These are phyloP conservation scores for Colletotrichum sp. DNA, from an alignment of 2,329 filamentous ascomycete genomes.

Conservation along the genomic window DNA sequence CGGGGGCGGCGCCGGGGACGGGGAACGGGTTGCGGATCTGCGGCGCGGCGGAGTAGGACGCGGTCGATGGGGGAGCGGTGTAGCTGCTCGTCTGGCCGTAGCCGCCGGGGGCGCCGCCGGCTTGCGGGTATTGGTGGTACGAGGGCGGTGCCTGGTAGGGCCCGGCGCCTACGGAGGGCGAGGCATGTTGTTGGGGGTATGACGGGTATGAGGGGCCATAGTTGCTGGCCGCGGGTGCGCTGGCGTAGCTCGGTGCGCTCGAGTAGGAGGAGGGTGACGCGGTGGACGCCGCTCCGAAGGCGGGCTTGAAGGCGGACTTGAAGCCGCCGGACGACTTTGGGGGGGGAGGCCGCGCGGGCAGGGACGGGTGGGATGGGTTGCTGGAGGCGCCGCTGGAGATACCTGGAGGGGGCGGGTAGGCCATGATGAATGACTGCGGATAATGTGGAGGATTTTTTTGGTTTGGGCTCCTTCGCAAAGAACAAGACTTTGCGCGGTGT, in stretches of 20 bases:
- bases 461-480: neutral
- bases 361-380: constrained; percentile 59
- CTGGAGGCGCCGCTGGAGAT: constrained; percentile 49
- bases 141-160: constrained; percentile 23
- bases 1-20: constrained; percentile 52
- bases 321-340: constrained; percentile 49
- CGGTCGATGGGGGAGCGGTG: constrained; percentile 27
- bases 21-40: constrained; percentile 85
- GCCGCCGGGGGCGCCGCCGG: constrained; percentile 27
- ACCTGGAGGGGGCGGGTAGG: constrained; percentile 87
- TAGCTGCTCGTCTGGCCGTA: constrained; percentile 35
- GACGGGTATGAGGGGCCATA: constrained; percentile 51
- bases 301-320: constrained; percentile 54
- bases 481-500: constrained; percentile 8
- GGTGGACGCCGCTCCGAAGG: constrained; percentile 25
- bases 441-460: neutral
- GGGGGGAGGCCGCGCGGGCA: constrained; percentile 79
- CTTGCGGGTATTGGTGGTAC: constrained; percentile 33
- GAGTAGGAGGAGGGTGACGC: constrained; percentile 45
- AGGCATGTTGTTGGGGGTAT: constrained; percentile 37
- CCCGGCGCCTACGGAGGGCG: constrained; percentile 21
- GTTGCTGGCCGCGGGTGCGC: constrained; percentile 38
- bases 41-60: constrained; percentile 59
- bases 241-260: constrained; percentile 35
- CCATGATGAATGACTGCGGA: constrained; percentile 71